Evolutionary conservation across 2,329 filamentous ascomycete species (phyloP).

Genomic region (Beauveria bassiana): DNA sequence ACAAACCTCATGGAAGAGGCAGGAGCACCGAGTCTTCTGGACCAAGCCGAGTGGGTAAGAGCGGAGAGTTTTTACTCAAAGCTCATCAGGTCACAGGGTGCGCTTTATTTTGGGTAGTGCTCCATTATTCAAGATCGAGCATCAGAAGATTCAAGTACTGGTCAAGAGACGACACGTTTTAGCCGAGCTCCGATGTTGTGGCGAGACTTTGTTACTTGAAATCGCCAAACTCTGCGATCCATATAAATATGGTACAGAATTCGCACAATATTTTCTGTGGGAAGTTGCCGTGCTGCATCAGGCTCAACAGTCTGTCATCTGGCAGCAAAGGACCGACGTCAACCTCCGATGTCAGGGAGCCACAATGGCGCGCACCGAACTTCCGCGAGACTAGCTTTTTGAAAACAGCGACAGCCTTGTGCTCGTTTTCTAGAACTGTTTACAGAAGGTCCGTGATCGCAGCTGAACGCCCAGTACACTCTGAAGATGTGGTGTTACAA

Average conservation of each 20-base stretch:
- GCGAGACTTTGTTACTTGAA: background rate
- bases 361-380: background rate
- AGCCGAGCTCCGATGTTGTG: background rate
- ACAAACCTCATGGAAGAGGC: background rate
- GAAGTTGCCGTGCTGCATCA: background rate
- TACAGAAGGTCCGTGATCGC: background rate
- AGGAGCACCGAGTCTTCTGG: background rate
- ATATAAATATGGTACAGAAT: background rate
- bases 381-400: background rate
- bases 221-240: background rate
- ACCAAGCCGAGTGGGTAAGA: background rate
- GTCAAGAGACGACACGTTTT: background rate
- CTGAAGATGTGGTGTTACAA: background rate
- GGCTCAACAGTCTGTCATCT: background rate
- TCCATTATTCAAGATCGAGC: background rate
- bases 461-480: background rate
- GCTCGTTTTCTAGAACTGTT: background rate
- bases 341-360: background rate
- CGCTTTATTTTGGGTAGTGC: too few species aligned
- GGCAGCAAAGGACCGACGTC: background rate
- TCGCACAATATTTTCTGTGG: background rate
- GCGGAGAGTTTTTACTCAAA: background rate
- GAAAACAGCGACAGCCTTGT: background rate
- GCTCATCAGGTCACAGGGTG: background rate
- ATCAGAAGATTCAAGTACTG: background rate